Percentiles rank a stretch among this genome's conserved stretches.
These are phyloP conservation scores for Aquilaria sinensis DNA, from an alignment of 345 rosid species.

Conservation along the genomic window DNA sequence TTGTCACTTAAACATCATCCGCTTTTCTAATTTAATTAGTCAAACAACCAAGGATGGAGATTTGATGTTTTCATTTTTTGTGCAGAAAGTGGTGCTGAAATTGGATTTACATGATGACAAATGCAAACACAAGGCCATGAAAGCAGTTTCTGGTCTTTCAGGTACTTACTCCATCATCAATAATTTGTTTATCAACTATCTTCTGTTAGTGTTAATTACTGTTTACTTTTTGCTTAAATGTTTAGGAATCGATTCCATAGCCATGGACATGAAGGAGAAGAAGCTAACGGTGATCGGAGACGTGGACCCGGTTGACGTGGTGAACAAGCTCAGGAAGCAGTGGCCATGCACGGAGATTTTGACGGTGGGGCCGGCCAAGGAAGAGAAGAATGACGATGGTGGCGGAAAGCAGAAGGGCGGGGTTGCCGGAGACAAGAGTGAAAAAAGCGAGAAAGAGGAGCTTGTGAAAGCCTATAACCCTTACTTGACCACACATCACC, in stretches of 20 bases:
- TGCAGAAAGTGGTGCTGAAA: conserved; percentile 64
- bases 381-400: conserved; percentile 30
- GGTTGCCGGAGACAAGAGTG: conserved; percentile 16
- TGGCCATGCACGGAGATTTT: conserved; percentile 29
- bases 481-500: conserved; percentile 20
- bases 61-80: background rate
- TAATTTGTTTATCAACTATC: background rate
- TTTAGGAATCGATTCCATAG: conserved; percentile 46
- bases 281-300: conserved; percentile 57
- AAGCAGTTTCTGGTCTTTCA: conserved; percentile 34
- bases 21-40: too few relatives aligned
- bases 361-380: conserved; percentile 45
- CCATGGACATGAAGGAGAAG: conserved; percentile 45
- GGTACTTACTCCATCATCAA: conserved; percentile 25
- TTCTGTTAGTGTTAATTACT: background rate
- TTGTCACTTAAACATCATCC: too few relatives aligned
- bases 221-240: background rate
- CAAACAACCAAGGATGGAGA: too few relatives aligned
- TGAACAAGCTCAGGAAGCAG: conserved; percentile 30
- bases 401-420: conserved; percentile 10
- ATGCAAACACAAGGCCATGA: conserved; percentile 47
- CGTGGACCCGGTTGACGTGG: conserved; percentile 35
- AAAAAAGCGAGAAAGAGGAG: conserved; percentile 26
- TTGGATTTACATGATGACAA: conserved; percentile 41
- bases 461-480: conserved; percentile 31